Percentiles rank a stretch among this genome's conserved stretches.
phyloP scores from a whole-genome alignment of 768 basidiomycete genomes.

The Paxillus ammoniavirescens region DNA sequence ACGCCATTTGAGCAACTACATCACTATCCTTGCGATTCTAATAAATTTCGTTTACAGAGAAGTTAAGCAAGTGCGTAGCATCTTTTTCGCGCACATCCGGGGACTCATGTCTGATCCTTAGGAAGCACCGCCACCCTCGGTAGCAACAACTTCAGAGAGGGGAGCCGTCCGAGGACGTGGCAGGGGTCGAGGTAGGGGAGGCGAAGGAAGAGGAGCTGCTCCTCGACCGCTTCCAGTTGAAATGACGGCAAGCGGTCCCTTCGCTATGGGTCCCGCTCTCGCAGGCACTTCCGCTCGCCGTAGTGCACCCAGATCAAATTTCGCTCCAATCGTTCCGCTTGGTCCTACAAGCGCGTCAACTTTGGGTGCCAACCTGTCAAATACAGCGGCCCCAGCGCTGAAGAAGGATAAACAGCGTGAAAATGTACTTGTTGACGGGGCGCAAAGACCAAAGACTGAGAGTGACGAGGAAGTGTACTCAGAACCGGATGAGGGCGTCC shows the following conservation, averaged over 20 bases:
- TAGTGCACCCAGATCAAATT: constrained; percentile 53
- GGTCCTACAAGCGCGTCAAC: constrained; percentile 35
- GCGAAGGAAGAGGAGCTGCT: constrained; percentile 46
- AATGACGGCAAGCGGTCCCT: constrained; percentile 86
- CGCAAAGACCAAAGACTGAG: constrained; percentile 29
- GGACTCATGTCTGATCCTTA: constrained; percentile 25
- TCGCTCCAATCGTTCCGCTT: constrained; percentile 47
- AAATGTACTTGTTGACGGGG: constrained; percentile 23
- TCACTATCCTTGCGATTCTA: constrained; percentile 2
- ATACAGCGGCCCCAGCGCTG: constrained; percentile 48
- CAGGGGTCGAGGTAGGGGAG: constrained; percentile 50
- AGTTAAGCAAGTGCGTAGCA: constrained; percentile 56
- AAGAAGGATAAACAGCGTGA: constrained; percentile 42
- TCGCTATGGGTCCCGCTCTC: constrained; percentile 81
- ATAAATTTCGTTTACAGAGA: constrained; percentile 43
- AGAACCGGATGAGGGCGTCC: constrained; percentile 84
- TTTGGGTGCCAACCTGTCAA: constrained; percentile 50
- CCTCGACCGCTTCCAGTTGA: constrained; percentile 52
- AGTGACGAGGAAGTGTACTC: constrained; percentile 75
- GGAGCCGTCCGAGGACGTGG: constrained; percentile 50
- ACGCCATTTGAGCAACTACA: constrained; percentile 34
- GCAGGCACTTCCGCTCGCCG: constrained; percentile 53
- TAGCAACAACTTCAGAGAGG: constrained; percentile 31
- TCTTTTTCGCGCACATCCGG: background rate
- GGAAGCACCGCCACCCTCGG: constrained; percentile 45